Base-by-base conservation (phyloP, 345 rosid species). In the Raphanus sativus region DNA sequence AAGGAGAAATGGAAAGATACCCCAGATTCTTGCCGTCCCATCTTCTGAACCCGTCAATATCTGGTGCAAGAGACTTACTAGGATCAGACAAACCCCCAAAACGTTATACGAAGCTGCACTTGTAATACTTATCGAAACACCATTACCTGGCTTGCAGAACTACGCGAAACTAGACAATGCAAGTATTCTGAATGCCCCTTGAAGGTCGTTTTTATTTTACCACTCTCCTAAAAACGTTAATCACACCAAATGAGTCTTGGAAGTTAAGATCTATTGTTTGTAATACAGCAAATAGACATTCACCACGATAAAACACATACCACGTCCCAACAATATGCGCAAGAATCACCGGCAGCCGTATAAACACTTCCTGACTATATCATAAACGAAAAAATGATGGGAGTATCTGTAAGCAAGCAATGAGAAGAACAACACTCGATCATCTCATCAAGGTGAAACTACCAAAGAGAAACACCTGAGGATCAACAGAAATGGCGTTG, bases 311-410 rank as follows among this genome's bases (percentile, higher is more conserved):
- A 75, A 69, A 81, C 76, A 81, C 93, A 77, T 94, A 91, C 98
- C 98, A 91, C 81, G 82, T 95, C 99, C 98, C 98, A 95, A 81
- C 98, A 91, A 85, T 95, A 92, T 6, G 96, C 98, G 70, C 86
- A 86, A 80, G 96, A 95, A 83, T 92, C 98, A 80, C 99, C 99
- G 21, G 90, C 90, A 42, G 96, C 99, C 0, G 99, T 87, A 75
- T 84, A 92, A 69, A 95, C 81, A 73, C 91, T 85, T 74, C 91
- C 97, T 54, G 83, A 81, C 99, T 95, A 65, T 68, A 65, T 72
- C 26, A 55, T 61, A 86, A 64, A 81, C 32, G 6, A 33, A 63
- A 63, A 73, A 69, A 30, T 9, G 30, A 68, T 69, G 2, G 15
- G 26, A 52, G 21, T 21, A 8, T 50, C 50, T 62, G 74, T n/a